Evolutionary conservation across 257 asterid genomes (phyloP).

Genomic region (Petunia axillaris): DNA sequence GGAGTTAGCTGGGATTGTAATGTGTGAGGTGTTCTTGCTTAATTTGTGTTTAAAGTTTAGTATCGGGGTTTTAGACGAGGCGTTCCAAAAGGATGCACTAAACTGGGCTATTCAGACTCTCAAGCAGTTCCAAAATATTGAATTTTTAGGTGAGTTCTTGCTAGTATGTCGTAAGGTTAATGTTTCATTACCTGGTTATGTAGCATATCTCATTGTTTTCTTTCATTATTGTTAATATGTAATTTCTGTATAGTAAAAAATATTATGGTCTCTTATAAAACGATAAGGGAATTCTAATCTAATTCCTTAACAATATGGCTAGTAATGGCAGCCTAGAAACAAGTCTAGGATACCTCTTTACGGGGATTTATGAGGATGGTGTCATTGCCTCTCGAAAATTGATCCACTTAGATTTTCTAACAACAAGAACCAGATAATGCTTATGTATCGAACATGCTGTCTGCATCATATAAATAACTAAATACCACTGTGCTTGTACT

Average conservation of each 20-base stretch:
- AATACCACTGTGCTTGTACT: not conserved
- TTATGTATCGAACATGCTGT: not conserved
- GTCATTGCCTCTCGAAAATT: not conserved
- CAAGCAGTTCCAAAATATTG: slow-evolving; percentile 56
- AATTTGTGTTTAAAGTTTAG: slow-evolving; percentile 53
- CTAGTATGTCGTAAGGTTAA: not conserved
- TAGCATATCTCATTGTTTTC: not conserved
- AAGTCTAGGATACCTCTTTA: not conserved
- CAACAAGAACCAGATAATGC: not conserved
- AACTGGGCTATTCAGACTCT: slow-evolving; percentile 55
- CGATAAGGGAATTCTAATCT: not conserved
- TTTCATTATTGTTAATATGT: slow-evolving; percentile 8
- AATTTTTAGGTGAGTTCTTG: slow-evolving; percentile 59
- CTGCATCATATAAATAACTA: not conserved
- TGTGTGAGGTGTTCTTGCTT: slow-evolving; percentile 67
- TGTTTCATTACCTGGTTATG: not conserved
- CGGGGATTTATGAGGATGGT: slow-evolving; percentile 10
- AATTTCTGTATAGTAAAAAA: slow-evolving; percentile 4
- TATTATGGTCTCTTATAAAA: not conserved
- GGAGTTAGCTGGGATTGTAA: slow-evolving; percentile 62
- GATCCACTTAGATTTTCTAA: not conserved
- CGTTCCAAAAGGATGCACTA: slow-evolving; percentile 41
- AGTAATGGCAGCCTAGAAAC: not conserved
- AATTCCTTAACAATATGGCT: not conserved
- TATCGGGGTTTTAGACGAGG: slow-evolving; percentile 40